Evolutionary conservation across 768 basidiomycete genomes (phyloP), one percentile per base, ranked within the genome.

Genomic region (Tylopilus subfusipes): DNA sequence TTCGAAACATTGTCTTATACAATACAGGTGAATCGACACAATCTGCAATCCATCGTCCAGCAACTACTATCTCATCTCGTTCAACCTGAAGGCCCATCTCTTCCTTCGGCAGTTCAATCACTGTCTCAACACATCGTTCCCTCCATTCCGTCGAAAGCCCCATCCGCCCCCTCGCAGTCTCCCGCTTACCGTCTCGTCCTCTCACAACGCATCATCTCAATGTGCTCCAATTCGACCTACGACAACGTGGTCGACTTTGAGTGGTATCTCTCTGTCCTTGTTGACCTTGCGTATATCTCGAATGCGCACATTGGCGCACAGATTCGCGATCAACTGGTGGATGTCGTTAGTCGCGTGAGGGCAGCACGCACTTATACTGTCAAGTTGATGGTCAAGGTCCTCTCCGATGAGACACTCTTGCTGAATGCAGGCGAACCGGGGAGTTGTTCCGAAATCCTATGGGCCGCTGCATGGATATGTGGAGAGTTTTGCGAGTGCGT

Each of bases 391-490:
- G 83, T 85, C 55, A 84, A 86, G 46, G 65, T 98, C 10, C 68
- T 98, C 39, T 82, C 80, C 44, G 95, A 98, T 59, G 87, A 91
- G 42, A 78, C 79, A 0, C 80, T 95, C 62, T 59, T 93, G 48
- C 74, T 79, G 50, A 85, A 84, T 65, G 83, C 85, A 3, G 72
- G 75, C 19, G 86, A 90, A 21, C 80, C 81, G 47, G 86, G 83
- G 1, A 85, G 84, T 65, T 95, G 91, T 63, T 82, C 85, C 0
- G 91, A 95, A 64, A 82, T 96, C 10, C 74, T 97, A 2, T 93
- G 90, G 82, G 97, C 95, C 0, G 95, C 94, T 11, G 93, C 93
- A 6, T 99, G 92, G 90, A 90, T 98, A 60, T 93, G 91, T 57
- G 96, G 95, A 19, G 97, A 99, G 72, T 92, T 93, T 68, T 86